phyloP scores from a whole-genome alignment of 2,329 filamentous ascomycete species.

The Juglanconis juglandina region DNA sequence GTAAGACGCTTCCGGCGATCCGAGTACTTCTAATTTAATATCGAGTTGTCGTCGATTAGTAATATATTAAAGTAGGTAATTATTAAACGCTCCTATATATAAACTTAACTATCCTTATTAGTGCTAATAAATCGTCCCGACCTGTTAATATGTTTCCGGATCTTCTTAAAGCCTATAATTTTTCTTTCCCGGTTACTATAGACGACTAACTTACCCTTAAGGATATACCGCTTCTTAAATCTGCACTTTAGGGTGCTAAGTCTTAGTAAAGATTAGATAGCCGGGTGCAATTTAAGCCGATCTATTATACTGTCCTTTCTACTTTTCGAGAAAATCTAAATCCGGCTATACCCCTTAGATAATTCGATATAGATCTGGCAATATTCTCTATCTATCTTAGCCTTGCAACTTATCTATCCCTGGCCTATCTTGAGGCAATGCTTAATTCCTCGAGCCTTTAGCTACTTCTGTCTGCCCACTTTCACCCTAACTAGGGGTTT shows the following conservation, averaged over 20 bases:
- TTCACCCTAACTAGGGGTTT: slow-evolving; percentile 59
- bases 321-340: slow-evolving; percentile 88
- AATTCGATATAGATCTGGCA: slow-evolving; percentile 83
- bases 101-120: slow-evolving; percentile 62
- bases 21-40: slow-evolving; percentile 51
- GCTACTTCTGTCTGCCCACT: slow-evolving; percentile 61
- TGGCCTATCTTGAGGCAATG: slow-evolving; percentile 66
- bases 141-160: slow-evolving; percentile 74
- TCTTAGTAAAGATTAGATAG: slow-evolving; percentile 61
- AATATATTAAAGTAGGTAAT: slow-evolving; percentile 59
- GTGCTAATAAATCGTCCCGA: slow-evolving; percentile 68
- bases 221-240: slow-evolving; percentile 65
- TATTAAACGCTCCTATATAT: slow-evolving; percentile 55
- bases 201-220: slow-evolving; percentile 80
- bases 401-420: slow-evolving; percentile 67
- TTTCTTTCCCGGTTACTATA: slow-evolving; percentile 64
- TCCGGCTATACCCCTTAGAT: slow-evolving; percentile 46
- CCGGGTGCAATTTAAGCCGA: slow-evolving; percentile 41
- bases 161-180: slow-evolving; percentile 75
- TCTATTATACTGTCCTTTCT: slow-evolving; percentile 84
- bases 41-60: slow-evolving; percentile 50
- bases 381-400: slow-evolving; percentile 86
- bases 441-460: slow-evolving; percentile 68
- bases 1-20: slow-evolving; percentile 60
- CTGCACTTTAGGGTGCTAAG: slow-evolving; percentile 57